Base-by-base conservation (phyloP, 768 basidiomycete genomes). In the Peribolospora baueri region DNA sequence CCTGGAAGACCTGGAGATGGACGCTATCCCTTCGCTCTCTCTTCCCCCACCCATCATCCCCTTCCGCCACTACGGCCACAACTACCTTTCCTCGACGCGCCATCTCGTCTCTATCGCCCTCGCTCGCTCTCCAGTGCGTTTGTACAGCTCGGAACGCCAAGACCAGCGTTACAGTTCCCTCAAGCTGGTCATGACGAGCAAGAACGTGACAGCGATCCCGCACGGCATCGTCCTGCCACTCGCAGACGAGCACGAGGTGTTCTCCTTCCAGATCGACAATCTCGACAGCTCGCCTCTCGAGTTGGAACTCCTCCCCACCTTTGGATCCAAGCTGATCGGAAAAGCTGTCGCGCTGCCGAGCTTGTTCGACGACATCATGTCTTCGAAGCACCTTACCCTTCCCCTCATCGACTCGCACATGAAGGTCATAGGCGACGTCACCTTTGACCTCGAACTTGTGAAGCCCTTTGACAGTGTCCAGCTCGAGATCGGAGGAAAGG, bases 1-100 rank as follows among this genome's bases (percentile, higher is more conserved):
- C 70, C 74, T 61, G 46, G 57, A 64, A 42, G 84, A 68, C n/a
- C 65, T 68, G 41, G 73, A 95, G 58, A 79, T 84, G 42, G 93
- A 98, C 65, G 72, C 81, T 58, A 98, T 98, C 59, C 93, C 93
- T 11, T 81, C 82, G 1, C 72, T 98, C n/a, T 85, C 83, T 14
- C 74, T 98, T 13, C 93, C 93, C 2, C 93, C 93, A 1, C 93
- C 93, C 2, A 95, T 95, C 65, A 91, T 98, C 76, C 88, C 93
- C 39, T 86, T 95, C 65, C 79, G 87, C 53, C 83, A 91, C 41
- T 98, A 98, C 65, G 91, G 91, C 5, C 91, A 98, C 70, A 91
- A 85, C 64, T 87, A 84, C 67, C 74, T 58, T 67, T 67, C 65
- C 61, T 98, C 52, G 86, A 91, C 67, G 80, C 78, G 63, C 79